Percentiles rank a stretch among this genome's conserved stretches.
Evolutionary conservation across 805 yeast species (phyloP).

Genomic region (Priceomyces carsonii): DNA sequence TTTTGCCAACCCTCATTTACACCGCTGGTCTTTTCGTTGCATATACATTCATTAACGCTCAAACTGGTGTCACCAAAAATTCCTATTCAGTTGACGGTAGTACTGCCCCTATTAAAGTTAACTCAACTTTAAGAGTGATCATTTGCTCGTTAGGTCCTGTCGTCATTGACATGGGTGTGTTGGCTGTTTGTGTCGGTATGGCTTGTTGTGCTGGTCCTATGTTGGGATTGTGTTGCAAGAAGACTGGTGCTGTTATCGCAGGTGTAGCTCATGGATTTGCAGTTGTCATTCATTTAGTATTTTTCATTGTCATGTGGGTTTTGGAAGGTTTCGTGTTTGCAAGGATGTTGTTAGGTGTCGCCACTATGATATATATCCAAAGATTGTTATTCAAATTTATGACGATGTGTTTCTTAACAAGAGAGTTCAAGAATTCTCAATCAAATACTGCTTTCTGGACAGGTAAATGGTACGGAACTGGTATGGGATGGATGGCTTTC

Average conservation of each 20-base stretch:
- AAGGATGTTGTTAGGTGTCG: constrained; percentile 83
- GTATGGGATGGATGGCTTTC: constrained; percentile 90
- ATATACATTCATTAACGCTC: constrained; percentile 79
- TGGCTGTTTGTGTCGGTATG: constrained; percentile 72
- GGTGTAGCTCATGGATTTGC: constrained; percentile 95
- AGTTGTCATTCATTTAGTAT: constrained; percentile 80
- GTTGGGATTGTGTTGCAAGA: constrained; percentile 92
- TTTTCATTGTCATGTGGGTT: constrained; percentile 97
- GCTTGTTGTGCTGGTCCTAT: constrained; percentile 98
- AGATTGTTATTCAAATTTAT: constrained; percentile 82
- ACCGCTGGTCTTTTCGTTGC: constrained; percentile 75
- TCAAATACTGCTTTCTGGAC: constrained; percentile 99
- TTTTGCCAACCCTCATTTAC: constrained; percentile 68
- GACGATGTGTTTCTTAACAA: constrained; percentile 75
- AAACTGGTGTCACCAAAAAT: constrained; percentile 68
- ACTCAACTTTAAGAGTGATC: constrained; percentile 69
- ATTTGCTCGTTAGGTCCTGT: constrained; percentile 90
- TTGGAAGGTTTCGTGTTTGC: constrained; percentile 89
- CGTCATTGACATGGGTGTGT: constrained; percentile 83
- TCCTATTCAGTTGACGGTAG: constrained; percentile 29
- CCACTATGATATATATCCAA: constrained; percentile 83
- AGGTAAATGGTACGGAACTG: constrained; percentile 97
- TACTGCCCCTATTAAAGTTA: constrained; percentile 50
- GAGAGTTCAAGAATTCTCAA: constrained; percentile 95
- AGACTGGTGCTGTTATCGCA: constrained; percentile 94